phyloP scores from a whole-genome alignment of 2,329 filamentous ascomycete species.

The Verticillium longisporum region DNA sequence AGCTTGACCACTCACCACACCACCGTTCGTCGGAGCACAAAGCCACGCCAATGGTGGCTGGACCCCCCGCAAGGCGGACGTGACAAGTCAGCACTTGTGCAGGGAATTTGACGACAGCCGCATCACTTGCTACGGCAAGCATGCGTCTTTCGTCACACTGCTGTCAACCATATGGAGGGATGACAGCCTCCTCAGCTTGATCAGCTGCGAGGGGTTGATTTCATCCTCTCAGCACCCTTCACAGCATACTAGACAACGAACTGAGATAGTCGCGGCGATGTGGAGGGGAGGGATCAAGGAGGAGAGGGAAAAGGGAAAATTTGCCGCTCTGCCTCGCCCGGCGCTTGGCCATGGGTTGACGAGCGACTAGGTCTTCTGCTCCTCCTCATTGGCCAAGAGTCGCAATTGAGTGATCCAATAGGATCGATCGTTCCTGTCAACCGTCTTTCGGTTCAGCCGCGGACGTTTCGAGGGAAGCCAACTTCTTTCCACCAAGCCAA shows the following conservation, averaged over 20 bases:
- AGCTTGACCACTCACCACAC: not conserved
- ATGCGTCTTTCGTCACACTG: slow-evolving; percentile 8
- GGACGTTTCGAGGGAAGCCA: slow-evolving; percentile 4
- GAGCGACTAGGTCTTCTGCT: not conserved
- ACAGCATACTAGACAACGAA: no score
- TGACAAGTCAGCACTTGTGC: slow-evolving; percentile 10
- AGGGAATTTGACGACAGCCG: slow-evolving; percentile 6
- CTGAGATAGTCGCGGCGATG: no score
- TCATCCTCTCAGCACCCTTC: no score
- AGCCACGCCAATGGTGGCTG: not conserved
- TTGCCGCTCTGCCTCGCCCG: not conserved
- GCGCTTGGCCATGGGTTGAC: not conserved
- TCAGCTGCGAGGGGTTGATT: not conserved
- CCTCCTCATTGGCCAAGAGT: slow-evolving; percentile 6
- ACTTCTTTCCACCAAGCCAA: not conserved
- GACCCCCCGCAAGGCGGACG: not conserved
- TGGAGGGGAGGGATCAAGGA: not conserved
- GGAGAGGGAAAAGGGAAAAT: not conserved
- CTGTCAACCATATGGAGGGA: not conserved
- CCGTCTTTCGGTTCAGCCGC: slow-evolving; percentile 5
- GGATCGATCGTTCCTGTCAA: slow-evolving; percentile 1
- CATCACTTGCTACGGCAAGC: slow-evolving; percentile 4
- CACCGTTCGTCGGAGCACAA: not conserved
- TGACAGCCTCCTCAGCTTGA: not conserved
- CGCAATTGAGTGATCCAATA: slow-evolving; percentile 5